Evolutionary conservation across 208 protist species (phyloP).

Genomic region (Trypanosomatidae sp.): DNA sequence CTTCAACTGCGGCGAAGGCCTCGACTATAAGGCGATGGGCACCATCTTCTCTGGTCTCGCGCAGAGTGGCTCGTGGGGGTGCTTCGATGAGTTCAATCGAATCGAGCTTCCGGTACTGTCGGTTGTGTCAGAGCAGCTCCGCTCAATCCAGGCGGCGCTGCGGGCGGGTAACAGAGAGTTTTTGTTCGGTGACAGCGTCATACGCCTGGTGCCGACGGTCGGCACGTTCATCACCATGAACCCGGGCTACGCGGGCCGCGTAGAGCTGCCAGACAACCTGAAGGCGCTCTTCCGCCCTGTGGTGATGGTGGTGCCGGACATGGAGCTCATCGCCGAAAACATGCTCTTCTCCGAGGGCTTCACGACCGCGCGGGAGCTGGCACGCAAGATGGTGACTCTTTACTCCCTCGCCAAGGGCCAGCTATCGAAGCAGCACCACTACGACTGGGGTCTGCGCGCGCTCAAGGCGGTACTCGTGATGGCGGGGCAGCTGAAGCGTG

Average conservation of each 20-base stretch:
- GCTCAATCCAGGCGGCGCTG: constrained; percentile 96
- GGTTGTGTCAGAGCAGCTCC: constrained; percentile 98
- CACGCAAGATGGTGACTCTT: constrained; percentile 99
- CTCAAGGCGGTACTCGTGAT: constrained; percentile 99
- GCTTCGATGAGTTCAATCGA: constrained; percentile 99
- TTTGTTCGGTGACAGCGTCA: constrained; percentile 90
- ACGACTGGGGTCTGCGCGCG: constrained; percentile 99
- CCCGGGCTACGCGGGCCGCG: constrained; percentile 99
- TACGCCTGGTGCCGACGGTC: constrained; percentile 91
- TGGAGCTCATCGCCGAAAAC: constrained; percentile 98
- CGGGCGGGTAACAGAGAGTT: constrained; percentile 84
- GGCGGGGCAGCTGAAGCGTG: constrained; percentile 98
- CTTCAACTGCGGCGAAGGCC: constrained; percentile 99
- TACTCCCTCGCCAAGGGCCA: constrained; percentile 98
- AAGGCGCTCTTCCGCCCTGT: constrained; percentile 99
- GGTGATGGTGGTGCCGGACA: constrained; percentile 99
- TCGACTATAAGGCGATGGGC: constrained; percentile 99
- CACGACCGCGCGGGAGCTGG: constrained; percentile 93
- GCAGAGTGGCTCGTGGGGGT: constrained; percentile 98
- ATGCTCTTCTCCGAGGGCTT: constrained; percentile 99
- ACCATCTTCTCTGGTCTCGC: constrained; percentile 98
- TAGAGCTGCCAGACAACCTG: constrained; percentile 98
- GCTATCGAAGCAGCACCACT: constrained; percentile 99
- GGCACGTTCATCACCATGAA: constrained; percentile 99
- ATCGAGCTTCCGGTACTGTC: constrained; percentile 99